These are phyloP conservation scores for Cladophialophora chaetospira DNA, from an alignment of 2,329 filamentous ascomycete species.

Conservation along the genomic window DNA sequence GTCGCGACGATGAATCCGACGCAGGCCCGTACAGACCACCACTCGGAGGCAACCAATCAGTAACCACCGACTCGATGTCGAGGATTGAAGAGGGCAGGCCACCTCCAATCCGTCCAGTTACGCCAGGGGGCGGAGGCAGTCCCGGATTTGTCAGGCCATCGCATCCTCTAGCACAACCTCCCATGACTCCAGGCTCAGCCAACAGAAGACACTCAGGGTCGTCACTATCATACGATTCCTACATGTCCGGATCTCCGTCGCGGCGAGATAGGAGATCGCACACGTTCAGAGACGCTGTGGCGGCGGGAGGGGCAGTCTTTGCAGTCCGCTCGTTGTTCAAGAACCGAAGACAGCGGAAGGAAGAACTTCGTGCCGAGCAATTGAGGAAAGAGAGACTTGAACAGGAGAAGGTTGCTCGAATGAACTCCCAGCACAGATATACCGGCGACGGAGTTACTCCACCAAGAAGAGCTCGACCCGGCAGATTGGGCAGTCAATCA, in stretches of 20 bases:
- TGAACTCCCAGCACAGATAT: constrained; percentile 62
- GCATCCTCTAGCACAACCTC: constrained; percentile 36
- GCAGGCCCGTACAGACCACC: constrained; percentile 56
- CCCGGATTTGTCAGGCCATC: constrained; percentile 33
- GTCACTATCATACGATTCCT: constrained; percentile 44
- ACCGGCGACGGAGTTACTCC: constrained; percentile 66
- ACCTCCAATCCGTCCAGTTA: constrained; percentile 49
- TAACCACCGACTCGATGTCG: constrained; percentile 51
- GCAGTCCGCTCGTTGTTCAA: constrained; percentile 60
- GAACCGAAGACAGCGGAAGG: constrained; percentile 57
- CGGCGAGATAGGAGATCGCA: constrained; percentile 48
- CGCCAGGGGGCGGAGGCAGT: constrained; percentile 40
- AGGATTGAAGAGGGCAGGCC: constrained; percentile 57
- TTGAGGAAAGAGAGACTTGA: constrained; percentile 54
- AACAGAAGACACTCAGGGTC: constrained; percentile 29
- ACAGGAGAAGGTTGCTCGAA: constrained; percentile 55
- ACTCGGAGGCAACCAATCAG: constrained; percentile 48
- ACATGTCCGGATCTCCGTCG: constrained; percentile 39
- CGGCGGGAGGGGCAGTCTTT: constrained; percentile 70
- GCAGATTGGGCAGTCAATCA: constrained; percentile 31
- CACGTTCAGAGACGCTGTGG: constrained; percentile 60
- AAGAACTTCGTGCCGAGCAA: constrained; percentile 62
- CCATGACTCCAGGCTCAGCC: constrained; percentile 34
- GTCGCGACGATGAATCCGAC: constrained; percentile 54
- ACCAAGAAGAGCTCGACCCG: constrained; percentile 28